These are phyloP conservation scores for Sugiyamaella grinbergsii DNA, from an alignment of 1,139 yeast species.

Conservation along the genomic window DNA sequence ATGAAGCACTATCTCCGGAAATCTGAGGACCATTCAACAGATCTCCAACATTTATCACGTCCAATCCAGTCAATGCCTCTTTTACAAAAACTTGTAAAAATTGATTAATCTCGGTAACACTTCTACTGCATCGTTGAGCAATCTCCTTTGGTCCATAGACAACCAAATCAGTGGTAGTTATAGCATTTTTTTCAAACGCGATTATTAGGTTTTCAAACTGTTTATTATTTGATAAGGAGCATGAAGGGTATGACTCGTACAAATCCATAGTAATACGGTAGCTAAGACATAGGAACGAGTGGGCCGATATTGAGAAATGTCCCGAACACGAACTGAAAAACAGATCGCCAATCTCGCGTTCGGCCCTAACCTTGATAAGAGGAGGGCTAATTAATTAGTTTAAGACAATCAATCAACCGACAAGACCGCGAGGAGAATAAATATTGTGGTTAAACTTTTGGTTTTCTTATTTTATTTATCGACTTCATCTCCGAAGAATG, in stretches of 20 bases:
- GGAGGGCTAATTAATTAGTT: neutral
- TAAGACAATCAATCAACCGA: neutral
- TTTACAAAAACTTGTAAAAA: slow-evolving; percentile 42
- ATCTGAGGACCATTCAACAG: no score
- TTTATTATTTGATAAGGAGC: slow-evolving; percentile 20
- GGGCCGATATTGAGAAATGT: neutral
- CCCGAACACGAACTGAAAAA: slow-evolving; percentile 7
- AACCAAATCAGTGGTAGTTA: slow-evolving; percentile 49
- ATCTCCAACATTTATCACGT: slow-evolving; percentile 2
- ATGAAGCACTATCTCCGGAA: no score
- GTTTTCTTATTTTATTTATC: no score
- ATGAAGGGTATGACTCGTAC: slow-evolving; percentile 26
- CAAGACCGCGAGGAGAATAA: neutral
- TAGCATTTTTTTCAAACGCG: slow-evolving; percentile 35
- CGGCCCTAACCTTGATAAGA: slow-evolving; percentile 11
- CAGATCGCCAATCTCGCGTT: slow-evolving; percentile 7
- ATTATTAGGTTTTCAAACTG: slow-evolving; percentile 38
- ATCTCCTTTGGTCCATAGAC: slow-evolving; percentile 46
- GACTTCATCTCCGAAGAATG: neutral
- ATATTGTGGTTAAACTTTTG: no score
- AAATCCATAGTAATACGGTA: slow-evolving; percentile 22
- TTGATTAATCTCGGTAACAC: slow-evolving; percentile 51
- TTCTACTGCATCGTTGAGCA: slow-evolving; percentile 51
- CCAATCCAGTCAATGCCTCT: slow-evolving; percentile 13
- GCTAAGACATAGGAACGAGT: neutral